Evolutionary conservation across 176 grass and related monocot genomes (phyloP).

Genomic region (Aegilops tauschii): DNA sequence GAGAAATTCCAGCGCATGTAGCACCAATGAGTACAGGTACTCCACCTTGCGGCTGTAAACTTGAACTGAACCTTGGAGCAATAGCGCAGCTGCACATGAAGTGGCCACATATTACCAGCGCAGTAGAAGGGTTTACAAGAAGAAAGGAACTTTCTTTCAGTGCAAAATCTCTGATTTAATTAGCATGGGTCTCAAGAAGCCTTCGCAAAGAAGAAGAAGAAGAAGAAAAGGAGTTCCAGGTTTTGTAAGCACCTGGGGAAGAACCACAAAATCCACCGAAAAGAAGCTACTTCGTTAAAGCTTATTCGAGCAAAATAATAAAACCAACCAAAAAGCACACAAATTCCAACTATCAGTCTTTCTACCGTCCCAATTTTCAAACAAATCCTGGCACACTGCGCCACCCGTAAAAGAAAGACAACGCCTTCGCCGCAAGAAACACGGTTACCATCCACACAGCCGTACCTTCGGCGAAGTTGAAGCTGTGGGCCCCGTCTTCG

Average conservation of each 20-base stretch:
- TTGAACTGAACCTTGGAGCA: constrained; percentile 92
- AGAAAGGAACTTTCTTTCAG: constrained; percentile 3
- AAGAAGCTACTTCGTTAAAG: neutral
- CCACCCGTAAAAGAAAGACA: neutral
- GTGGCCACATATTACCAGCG: constrained; percentile 6
- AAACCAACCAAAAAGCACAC: neutral
- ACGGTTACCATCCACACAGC: neutral
- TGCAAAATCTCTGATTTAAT: neutral
- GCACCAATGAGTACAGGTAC: constrained; percentile 87
- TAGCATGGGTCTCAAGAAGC: neutral
- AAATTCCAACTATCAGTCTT: neutral
- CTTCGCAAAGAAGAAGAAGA: neutral
- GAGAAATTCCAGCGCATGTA: constrained; percentile 75
- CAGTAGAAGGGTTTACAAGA: neutral
- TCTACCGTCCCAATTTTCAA: too few species aligned
- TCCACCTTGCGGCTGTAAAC: constrained; percentile 96
- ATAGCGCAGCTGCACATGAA: constrained; percentile 66
- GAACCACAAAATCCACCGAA: neutral
- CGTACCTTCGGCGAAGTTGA: constrained; percentile 96
- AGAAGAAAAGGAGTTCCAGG: neutral
- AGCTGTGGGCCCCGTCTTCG: constrained; percentile 48
- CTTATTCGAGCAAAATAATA: neutral
- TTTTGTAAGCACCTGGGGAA: neutral
- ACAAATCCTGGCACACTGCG: too few species aligned
- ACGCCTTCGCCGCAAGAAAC: neutral